Percentiles rank a stretch among this genome's conserved stretches.
Conservation (phyloP, 2,329 filamentous ascomycete species). For the Alternaria sp. region DNA sequence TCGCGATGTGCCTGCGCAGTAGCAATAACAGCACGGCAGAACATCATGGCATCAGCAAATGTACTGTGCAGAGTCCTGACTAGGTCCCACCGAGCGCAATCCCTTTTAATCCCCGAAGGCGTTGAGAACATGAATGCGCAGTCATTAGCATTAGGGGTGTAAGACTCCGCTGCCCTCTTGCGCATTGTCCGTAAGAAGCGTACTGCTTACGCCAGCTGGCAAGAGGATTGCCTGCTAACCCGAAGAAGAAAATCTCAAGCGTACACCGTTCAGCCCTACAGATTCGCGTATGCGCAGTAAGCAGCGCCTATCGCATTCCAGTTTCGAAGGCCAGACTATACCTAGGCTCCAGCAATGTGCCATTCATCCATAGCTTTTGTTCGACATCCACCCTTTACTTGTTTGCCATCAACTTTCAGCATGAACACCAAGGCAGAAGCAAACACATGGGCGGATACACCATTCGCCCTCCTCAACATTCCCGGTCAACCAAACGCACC, state of each 20-base stretch:
- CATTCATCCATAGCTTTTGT: neutral
- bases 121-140: neutral
- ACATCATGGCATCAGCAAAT: neutral
- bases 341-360: neutral
- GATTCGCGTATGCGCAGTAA: neutral
- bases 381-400: neutral
- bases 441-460: constrained; percentile 16
- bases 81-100: neutral
- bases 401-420: neutral
- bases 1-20: neutral
- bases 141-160: neutral
- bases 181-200: neutral
- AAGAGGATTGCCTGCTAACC: neutral
- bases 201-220: constrained; percentile 4
- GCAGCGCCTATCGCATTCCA: neutral
- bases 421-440: neutral
- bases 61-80: neutral
- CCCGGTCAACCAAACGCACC: constrained; percentile 13
- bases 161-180: neutral
- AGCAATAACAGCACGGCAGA: neutral
- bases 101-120: neutral
- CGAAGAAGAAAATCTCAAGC: neutral
- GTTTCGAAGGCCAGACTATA: neutral
- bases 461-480: constrained; percentile 17
- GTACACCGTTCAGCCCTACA: neutral